Evolutionary conservation across 2,329 filamentous ascomycete species (phyloP), one percentile per base, ranked within the genome.

Genomic region (Botrytis cinerea): DNA sequence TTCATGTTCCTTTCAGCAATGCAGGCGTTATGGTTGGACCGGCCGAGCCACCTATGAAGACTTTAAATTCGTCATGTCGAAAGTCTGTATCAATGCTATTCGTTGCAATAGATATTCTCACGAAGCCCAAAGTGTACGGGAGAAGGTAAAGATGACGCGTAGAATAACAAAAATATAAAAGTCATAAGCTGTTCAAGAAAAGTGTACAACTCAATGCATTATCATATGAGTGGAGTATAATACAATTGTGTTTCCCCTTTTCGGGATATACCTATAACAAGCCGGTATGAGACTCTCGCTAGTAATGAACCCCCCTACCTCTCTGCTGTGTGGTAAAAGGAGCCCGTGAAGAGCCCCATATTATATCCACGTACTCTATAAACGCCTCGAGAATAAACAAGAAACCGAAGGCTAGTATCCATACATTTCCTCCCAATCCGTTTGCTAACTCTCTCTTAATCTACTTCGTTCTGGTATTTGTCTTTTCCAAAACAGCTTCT

Each of bases 401-500:
- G 28, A 61, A 32, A 48, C 68, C 14, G 10, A 35, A 54, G 45
- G 16, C 35, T 48, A 12, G 48, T 63, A 51, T 43, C 60, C 60
- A 40, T 72, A 66, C 70, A 63, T 46, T 70, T 70, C 54, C 18
- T n/a, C 38, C 28, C 20, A 35, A 22, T 18, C 20, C 28, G 8
- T 45, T 62, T 38, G 12, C 28, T 32, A 18, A 57, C 45, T 28
- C 40, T 61, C 46, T 54, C 35, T 72, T n/a, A n/a, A 70, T 60
- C 70, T 73, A 75, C 69, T 74, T 74, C 45, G 43, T 71, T 60
- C 73, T 46, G 46, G 74, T 73, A 25, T 70, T 75, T 69, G 73
- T 38, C 73, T 74, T 74, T 67, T 76, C 73, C 69, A 75, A 57
- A 45, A 75, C 73, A 64, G 73, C 71, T 72, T 76, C 71, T 14